Evolutionary conservation across 139 green algal genomes (phyloP), one percentile per base, ranked within the genome.

Genomic region (Pycnococcus provasolii): DNA sequence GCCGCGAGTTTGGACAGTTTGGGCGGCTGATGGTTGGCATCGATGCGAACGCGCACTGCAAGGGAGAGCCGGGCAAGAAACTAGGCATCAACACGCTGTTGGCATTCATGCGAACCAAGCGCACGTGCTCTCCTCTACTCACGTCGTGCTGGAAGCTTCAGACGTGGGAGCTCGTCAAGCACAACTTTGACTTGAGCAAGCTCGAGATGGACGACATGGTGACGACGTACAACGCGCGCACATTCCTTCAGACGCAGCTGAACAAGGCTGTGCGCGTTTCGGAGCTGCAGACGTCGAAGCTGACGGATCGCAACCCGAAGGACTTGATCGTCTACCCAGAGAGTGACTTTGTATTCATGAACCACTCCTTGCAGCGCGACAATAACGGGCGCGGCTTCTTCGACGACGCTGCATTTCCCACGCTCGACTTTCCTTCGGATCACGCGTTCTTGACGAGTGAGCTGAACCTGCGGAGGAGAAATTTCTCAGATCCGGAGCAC

Each of bases 301-400:
- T 48, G 26, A 64, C 58, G 3, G 58, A 64, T 42, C 58, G 58
- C 58, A 64, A 64, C 58, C 58, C 58, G 42, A 64, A 64, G 39
- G 58, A 64, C 58, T 64, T 64, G 42, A 64, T 64, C 39, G 0
- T 64, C 3, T 64, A 45, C 53, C 41, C 7, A 6, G 42, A 60
- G 42, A 37, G 42, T 26, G 26, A 60, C 9, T 60, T 60, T 60
- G 53, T 60, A 6, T 26, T 55, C 50, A 55, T 55, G 50, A 0
- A 55, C 50, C 50, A 55, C 11, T 55, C 50, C 11, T 55, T 26
- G 50, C 13, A 55, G 11, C 13, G 11, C 13, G 50, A 26, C 50
- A 26, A 55, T 26, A 26, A 13, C 0, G 13, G 11, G 11, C 11
- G 50, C 11, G 13, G 11, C 13, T 55, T 55, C 50, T 11, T 55